Evolutionary conservation across 139 green algal genomes (phyloP).

Genomic region (Chlorella vulgaris): DNA sequence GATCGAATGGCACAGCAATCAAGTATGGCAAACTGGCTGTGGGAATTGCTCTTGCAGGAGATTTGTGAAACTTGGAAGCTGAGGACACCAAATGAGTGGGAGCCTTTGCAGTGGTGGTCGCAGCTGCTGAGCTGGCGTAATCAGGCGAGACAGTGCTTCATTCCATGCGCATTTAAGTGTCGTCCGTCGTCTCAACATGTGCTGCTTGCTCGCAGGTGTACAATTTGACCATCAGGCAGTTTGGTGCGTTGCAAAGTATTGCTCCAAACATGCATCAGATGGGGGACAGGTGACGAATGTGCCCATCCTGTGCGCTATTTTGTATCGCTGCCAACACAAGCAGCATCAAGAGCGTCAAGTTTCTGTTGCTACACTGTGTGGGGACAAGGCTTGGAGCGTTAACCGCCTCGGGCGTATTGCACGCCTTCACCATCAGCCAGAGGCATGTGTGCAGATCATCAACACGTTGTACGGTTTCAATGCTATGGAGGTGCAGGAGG

Average conservation of each 20-base stretch:
- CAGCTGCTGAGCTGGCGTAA: constrained; percentile 97
- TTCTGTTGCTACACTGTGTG: too few species aligned
- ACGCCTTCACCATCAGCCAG: constrained; percentile 69
- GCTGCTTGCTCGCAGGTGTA: constrained; percentile 76
- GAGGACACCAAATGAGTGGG: constrained; percentile 95
- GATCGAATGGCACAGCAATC: too few species aligned
- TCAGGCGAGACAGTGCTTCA: too few species aligned
- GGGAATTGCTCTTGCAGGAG: too few species aligned
- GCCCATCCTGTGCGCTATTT: too few species aligned
- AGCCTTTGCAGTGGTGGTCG: constrained; percentile 87
- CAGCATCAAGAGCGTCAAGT: too few species aligned
- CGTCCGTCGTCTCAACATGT: too few species aligned
- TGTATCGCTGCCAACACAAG: too few species aligned
- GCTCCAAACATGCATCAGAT: constrained; percentile 77
- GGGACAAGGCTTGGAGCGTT: constrained; percentile 94
- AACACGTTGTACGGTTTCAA: constrained; percentile 95
- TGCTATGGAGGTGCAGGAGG: constrained; percentile 98
- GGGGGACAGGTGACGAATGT: constrained; percentile 57
- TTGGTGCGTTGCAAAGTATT: constrained; percentile 60
- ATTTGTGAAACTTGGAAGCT: constrained; percentile 93
- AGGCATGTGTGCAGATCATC: constrained; percentile 74
- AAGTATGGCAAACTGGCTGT: too few species aligned
- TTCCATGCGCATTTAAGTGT: too few species aligned
- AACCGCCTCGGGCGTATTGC: constrained; percentile 91
- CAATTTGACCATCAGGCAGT: constrained; percentile 92